Conservation (phyloP, 2,329 filamentous ascomycete species). For the Thelonectria blattea region DNA sequence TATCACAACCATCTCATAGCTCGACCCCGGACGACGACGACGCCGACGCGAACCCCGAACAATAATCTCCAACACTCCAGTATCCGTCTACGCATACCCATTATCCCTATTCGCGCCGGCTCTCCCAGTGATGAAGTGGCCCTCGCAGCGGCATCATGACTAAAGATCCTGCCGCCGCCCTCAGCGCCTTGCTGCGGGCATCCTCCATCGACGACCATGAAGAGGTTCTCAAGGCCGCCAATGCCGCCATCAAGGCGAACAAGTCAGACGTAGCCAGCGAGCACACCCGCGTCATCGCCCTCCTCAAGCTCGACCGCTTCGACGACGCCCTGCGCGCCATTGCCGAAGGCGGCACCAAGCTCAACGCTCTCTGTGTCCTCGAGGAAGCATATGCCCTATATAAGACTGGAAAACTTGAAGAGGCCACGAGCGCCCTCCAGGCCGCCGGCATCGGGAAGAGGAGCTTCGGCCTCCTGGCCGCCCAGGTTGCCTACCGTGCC, state of each 20-base stretch:
- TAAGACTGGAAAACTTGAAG: slow-evolving; percentile 73
- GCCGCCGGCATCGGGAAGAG: slow-evolving; percentile 41
- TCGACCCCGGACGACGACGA: slow-evolving; percentile 10
- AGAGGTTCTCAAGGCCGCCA: slow-evolving; percentile 70
- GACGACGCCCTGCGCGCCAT: slow-evolving; percentile 76
- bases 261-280: slow-evolving; percentile 66
- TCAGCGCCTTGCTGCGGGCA: slow-evolving; percentile 60
- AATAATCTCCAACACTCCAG: neutral
- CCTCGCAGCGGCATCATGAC: slow-evolving; percentile 43
- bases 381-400: slow-evolving; percentile 86
- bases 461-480: slow-evolving; percentile 60
- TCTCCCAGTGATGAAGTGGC: slow-evolving; percentile 35
- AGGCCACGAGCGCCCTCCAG: slow-evolving; percentile 60
- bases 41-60: neutral
- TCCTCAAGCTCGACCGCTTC: slow-evolving; percentile 83
- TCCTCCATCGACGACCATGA: slow-evolving; percentile 73
- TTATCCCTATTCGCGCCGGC: slow-evolving; percentile 6
- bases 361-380: slow-evolving; percentile 66
- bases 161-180: slow-evolving; percentile 55
- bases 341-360: slow-evolving; percentile 64
- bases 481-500: slow-evolving; percentile 74
- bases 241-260: slow-evolving; percentile 65
- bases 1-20: slow-evolving; percentile 11
- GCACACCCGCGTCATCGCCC: slow-evolving; percentile 73
- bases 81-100: neutral